Percentiles rank a stretch among this genome's conserved stretches.
phyloP scores from a whole-genome alignment of 2,329 filamentous ascomycete genomes.

The Lecanicillium sp. region DNA sequence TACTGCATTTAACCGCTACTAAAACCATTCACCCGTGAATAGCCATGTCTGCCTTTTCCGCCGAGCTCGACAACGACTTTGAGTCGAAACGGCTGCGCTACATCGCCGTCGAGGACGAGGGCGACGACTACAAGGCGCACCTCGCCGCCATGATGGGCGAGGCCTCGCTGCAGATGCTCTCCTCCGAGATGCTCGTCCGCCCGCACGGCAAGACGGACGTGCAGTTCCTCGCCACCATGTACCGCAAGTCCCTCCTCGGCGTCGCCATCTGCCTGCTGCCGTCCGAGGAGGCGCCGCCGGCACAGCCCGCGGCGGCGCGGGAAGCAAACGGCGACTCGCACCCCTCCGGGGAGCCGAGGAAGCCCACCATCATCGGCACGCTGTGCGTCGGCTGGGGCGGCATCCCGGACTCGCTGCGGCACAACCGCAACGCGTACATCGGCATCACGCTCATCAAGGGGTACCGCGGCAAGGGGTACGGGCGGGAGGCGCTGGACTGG shows the following conservation, averaged over 20 bases:
- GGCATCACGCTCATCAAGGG: slow-evolving; percentile 9
- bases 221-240: slow-evolving; percentile 10
- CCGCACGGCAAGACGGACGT: slow-evolving; percentile 16
- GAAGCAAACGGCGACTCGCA: not conserved
- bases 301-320: not conserved
- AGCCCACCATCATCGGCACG: slow-evolving; percentile 19
- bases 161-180: slow-evolving; percentile 15
- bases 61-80: slow-evolving; percentile 14
- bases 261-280: slow-evolving; percentile 19
- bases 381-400: slow-evolving; percentile 13
- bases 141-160: slow-evolving; percentile 16
- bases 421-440: slow-evolving; percentile 14
- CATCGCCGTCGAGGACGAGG: slow-evolving; percentile 16
- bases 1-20: not conserved
- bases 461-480: slow-evolving; percentile 11
- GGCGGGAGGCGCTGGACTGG: slow-evolving; percentile 14
- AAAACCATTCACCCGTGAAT: not conserved
- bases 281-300: not conserved
- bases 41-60: slow-evolving; percentile 9
- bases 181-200: slow-evolving; percentile 10
- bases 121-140: slow-evolving; percentile 16
- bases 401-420: slow-evolving; percentile 8
- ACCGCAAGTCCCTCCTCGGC: slow-evolving; percentile 17
- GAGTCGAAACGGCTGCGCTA: slow-evolving; percentile 17
- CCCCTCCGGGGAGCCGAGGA: slow-evolving; percentile 7